Conservation (phyloP, 75 land plant species). For the Sequoiadendron giganteum region DNA sequence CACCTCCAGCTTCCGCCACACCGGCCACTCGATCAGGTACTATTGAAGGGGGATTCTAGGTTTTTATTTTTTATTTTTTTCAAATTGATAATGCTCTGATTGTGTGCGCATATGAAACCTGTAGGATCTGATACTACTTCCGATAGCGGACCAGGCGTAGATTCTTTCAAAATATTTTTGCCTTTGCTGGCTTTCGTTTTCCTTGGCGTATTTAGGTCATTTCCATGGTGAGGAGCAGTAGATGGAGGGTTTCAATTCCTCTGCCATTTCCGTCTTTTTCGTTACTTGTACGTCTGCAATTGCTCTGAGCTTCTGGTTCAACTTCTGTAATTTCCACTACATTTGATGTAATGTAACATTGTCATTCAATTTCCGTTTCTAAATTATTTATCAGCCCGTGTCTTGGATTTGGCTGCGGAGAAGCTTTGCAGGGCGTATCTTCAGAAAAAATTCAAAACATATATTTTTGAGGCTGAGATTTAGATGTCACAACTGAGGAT, state of each 20-base stretch:
- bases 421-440: background rate
- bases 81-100: too few relatives aligned
- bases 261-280: background rate
- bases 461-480: too few relatives aligned
- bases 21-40: too few relatives aligned
- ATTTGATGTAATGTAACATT: background rate
- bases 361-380: background rate
- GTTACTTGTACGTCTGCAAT: background rate
- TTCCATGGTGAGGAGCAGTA: background rate
- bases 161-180: background rate
- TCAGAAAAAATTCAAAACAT: too few relatives aligned
- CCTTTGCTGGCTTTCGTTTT: background rate
- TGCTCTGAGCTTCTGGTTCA: background rate
- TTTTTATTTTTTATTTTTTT: too few relatives aligned
- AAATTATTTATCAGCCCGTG: too few relatives aligned
- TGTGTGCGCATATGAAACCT: background rate
- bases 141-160: background rate
- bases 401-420: background rate
- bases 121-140: background rate
- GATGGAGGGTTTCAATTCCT: background rate
- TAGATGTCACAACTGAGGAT: too few relatives aligned
- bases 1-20: too few relatives aligned
- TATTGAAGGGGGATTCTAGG: background rate
- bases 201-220: background rate
- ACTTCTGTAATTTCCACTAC: too few relatives aligned